Evolutionary conservation across 441 rosid genomes (phyloP), one percentile per base, ranked within the genome.

Genomic region (Eugenia klotzschiana): DNA sequence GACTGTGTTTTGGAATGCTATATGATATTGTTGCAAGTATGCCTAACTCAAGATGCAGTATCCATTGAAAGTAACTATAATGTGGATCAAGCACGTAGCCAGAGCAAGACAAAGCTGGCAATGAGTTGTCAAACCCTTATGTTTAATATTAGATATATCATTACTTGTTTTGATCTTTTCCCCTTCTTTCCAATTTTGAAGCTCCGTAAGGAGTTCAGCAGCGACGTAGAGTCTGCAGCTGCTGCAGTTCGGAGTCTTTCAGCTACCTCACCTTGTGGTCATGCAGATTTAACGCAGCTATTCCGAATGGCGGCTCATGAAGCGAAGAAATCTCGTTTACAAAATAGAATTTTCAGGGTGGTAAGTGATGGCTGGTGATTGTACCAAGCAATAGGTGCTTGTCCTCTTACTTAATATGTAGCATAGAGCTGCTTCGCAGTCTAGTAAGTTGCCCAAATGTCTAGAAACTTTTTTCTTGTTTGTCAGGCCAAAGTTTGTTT

Each of bases 191-290:
- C 7, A 22, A 25, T 64, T 54, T 82, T 73, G 64, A 89, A 95
- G 98, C 90, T 92, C 56, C 89, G 91, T 84, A 96, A 93, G 84
- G 99, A 95, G 83, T 96, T 96, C 90, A 93, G 93, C 86, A 91
- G 90, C 77, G 93, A 94, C 46, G 90, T 93, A 1, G 98, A 93
- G 85, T 89, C 98, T 87, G 89, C 93, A 41, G 86, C 87, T 85
- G 85, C 94, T 82, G 91, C 93, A 43, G 55, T 96, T n/a, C 87
- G 93, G 81, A 91, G 92, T 57, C 90, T 96, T 53, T 89, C 93
- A 37, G 90, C 95, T 64, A 86, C 94, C 85, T 84, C 93, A 27
- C 87, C 95, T 74, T 88, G 90, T 82, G 92, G 92, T 82, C 91
- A 90, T 86, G 96, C 95, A 23, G 99, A 96, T 92, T 95, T 96